Evolutionary conservation across 768 basidiomycete genomes (phyloP).

Genomic region (Brasilioporus rufonigricans): DNA sequence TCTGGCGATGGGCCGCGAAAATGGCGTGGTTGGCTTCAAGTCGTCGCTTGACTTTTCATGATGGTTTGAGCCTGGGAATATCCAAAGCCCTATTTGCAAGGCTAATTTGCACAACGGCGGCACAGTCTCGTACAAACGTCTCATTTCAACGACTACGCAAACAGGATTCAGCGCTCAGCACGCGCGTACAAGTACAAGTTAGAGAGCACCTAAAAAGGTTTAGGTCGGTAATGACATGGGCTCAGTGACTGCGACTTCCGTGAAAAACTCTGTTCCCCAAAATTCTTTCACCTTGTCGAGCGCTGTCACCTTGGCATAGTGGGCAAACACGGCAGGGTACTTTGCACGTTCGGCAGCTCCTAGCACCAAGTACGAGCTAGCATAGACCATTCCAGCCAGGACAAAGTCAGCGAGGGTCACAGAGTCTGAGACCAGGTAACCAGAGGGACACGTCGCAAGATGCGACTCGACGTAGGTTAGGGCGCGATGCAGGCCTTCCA

Average conservation of each 20-base stretch:
- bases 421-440: conserved; percentile 12
- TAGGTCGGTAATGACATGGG: neutral
- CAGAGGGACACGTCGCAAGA: conserved; percentile 10
- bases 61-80: no score
- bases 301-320: conserved; percentile 19
- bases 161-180: no score
- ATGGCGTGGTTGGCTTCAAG: no score
- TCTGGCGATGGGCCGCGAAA: no score
- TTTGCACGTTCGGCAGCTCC: conserved; percentile 11
- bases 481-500: conserved; percentile 4
- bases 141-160: no score
- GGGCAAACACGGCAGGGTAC: conserved; percentile 11
- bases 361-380: neutral
- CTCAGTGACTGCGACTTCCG: conserved; percentile 2
- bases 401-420: conserved; percentile 21
- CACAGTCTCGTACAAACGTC: no score
- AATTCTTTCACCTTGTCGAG: conserved; percentile 8
- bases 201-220: neutral
- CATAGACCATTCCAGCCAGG: conserved; percentile 1
- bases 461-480: conserved; percentile 13
- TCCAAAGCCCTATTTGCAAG: no score
- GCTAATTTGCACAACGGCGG: no score
- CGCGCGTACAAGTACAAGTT: no score
- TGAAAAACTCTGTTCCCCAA: conserved; percentile 8
- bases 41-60: no score